A percentile compares a stretch with the other conserved stretches of the same genome.
Conservation (phyloP, 108 stramenopile genomes). For the Fistulifera solaris region DNA sequence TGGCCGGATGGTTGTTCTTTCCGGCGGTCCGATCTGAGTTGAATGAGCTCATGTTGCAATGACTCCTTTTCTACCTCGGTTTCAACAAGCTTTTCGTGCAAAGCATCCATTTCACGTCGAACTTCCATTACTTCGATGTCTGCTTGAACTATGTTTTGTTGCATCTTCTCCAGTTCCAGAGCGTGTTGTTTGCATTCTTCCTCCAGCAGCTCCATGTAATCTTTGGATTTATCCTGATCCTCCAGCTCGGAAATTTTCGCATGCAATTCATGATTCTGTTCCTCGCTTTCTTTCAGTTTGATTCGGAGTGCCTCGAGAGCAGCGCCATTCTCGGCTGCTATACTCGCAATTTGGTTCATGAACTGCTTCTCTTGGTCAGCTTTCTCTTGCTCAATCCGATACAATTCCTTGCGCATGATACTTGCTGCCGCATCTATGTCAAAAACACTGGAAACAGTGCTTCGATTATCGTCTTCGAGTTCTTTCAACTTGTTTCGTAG, state of each 20-base stretch:
- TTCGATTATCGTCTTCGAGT: slow-evolving; percentile 1
- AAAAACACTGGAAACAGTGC: slow-evolving; percentile 3
- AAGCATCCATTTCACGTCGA: not conserved
- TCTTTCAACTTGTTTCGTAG: not conserved
- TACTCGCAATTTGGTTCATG: slow-evolving; percentile 15
- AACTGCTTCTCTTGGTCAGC: slow-evolving; percentile 12
- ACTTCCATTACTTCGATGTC: not conserved
- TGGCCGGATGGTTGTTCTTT: not conserved
- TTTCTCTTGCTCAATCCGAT: slow-evolving; percentile 13
- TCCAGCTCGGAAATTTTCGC: not conserved
- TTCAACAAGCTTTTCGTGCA: slow-evolving; percentile 1
- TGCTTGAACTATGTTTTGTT: not conserved
- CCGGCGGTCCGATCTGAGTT: not conserved
- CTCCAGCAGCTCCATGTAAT: slow-evolving; percentile 1
- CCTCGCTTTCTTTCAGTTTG: not conserved
- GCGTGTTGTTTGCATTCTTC: slow-evolving; percentile 3
- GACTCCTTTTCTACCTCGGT: slow-evolving; percentile 2
- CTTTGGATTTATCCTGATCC: not conserved
- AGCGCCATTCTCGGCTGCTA: slow-evolving; percentile 6
- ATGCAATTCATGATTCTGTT: not conserved
- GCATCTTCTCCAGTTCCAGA: not conserved
- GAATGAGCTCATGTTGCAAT: not conserved
- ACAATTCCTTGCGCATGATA: slow-evolving; percentile 13
- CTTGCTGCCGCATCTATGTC: not conserved
- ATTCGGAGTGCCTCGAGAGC: slow-evolving; percentile 1